Base-by-base conservation (phyloP, 305 asterid species). In the Andrographis paniculata region DNA sequence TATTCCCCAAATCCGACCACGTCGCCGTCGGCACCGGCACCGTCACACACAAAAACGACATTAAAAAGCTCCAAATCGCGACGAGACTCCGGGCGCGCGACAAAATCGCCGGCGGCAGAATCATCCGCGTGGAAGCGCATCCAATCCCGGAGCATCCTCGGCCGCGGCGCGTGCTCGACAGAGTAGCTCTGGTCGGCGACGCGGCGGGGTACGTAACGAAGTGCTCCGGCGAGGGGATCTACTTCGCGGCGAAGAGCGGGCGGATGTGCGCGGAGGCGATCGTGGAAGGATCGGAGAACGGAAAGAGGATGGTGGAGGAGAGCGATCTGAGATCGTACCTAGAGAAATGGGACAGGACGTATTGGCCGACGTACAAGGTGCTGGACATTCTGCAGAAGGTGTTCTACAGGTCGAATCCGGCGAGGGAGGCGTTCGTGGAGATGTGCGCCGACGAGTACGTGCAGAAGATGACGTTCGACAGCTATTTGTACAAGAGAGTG, bases 221-320 rank as follows among this genome's bases (percentile, higher is more conserved):
- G 45, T 89, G 98, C 57, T 89, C 98, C 28, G 95, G 98, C 3
- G 93, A 85, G 63, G 98, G 95, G 57, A 89, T 89, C 1, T 89
- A 89, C 44, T 89, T 89, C 45, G 98, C 94, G 12, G 94, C 95
- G 14, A 89, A 82, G 61, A 89, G 98, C 27, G 98, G 94, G 57
- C 70, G 94, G 47, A 89, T 89, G 98, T 89, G 95, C 58, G 94
- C 94, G 20, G 98, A 89, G 71, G 98, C 98, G 33, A 73, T 89
- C 0, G 96, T 89, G 17, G 92, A 68, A 21, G 98, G 95, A 0
- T 82, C 95, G 15, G 94, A 76, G 64, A 89, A 78, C 39, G 96
- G 98, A 67, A 82, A 72, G 45, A 72, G 93, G 33, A 74, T 80
- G 94, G 77, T 85, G 52, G 88, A 82, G 1, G 96, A 89, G 69